phyloP scores from a whole-genome alignment of 2,329 filamentous ascomycete species.

The Huntiella decipiens region DNA sequence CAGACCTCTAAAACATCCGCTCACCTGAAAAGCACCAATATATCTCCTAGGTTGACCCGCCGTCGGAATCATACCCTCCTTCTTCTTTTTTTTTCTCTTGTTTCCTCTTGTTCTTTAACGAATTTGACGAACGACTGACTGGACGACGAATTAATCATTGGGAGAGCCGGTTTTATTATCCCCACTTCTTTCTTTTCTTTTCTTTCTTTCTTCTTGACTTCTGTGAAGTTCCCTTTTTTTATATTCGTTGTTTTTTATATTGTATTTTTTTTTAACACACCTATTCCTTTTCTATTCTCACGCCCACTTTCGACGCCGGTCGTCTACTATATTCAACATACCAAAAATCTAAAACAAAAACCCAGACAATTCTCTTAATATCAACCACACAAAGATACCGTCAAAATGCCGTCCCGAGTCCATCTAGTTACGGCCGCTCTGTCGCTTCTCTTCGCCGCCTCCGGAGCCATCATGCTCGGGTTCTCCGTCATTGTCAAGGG shows the following conservation, averaged over 20 bases:
- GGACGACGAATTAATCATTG: not conserved
- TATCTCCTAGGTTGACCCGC: too few relatives aligned
- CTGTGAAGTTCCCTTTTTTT: not conserved
- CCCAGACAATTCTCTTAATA: not conserved
- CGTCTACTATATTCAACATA: slow-evolving; percentile 1
- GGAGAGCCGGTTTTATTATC: not conserved
- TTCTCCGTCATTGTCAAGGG: slow-evolving; percentile 35
- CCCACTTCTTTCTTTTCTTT: not conserved
- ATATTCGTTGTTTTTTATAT: slow-evolving; percentile 1
- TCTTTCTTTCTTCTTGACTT: not conserved
- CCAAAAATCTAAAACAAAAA: not conserved
- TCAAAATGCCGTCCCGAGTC: slow-evolving; percentile 34
- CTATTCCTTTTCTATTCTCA: not conserved
- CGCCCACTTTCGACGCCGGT: slow-evolving; percentile 4
- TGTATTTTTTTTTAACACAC: slow-evolving; percentile 1
- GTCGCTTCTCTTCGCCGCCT: slow-evolving; percentile 32
- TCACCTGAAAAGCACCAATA: too few relatives aligned
- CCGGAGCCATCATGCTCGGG: slow-evolving; percentile 34
- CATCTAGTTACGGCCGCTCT: slow-evolving; percentile 28
- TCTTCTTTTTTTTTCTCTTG: too few relatives aligned
- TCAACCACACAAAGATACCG: not conserved
- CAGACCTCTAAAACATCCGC: too few relatives aligned
- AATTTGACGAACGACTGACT: too few relatives aligned
- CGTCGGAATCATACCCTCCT: too few relatives aligned
- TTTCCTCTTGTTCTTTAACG: too few relatives aligned